phyloP scores from a whole-genome alignment of 2,329 filamentous ascomycete species.

The Beauveria caledonica region DNA sequence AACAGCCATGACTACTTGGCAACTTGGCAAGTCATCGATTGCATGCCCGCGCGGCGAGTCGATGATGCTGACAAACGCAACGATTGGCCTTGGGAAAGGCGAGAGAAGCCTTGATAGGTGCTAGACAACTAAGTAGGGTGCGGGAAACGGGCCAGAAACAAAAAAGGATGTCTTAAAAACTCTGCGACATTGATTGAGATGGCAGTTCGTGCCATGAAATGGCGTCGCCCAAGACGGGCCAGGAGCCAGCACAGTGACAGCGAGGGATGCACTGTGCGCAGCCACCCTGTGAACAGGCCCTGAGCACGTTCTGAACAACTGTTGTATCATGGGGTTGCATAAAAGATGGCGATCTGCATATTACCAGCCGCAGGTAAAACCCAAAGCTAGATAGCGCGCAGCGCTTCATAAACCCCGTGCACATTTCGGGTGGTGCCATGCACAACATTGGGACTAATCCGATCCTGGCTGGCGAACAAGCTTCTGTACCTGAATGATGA shows the following conservation, averaged over 20 bases:
- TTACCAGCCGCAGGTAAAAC: too few relatives aligned
- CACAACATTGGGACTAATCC: neutral
- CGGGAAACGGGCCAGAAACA: neutral
- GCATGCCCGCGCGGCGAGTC: too few relatives aligned
- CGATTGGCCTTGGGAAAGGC: too few relatives aligned
- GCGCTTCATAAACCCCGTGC: neutral
- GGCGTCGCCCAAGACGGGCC: neutral
- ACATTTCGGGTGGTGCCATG: neutral
- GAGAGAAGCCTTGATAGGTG: neutral
- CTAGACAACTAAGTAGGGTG: too few relatives aligned
- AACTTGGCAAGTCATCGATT: too few relatives aligned
- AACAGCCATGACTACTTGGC: too few relatives aligned
- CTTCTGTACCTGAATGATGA: slow-evolving; percentile 4
- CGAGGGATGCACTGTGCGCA: neutral
- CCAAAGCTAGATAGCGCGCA: too few relatives aligned
- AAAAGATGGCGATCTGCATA: neutral
- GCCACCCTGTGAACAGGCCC: too few relatives aligned
- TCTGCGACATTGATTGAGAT: slow-evolving; percentile 5
- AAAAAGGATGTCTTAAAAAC: neutral
- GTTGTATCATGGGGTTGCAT: neutral
- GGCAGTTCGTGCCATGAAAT: neutral
- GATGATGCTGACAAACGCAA: too few relatives aligned
- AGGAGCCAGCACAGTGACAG: neutral
- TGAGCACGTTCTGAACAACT: too few relatives aligned
- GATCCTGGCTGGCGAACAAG: neutral